Evolutionary conservation across 2,329 filamentous ascomycete species (phyloP).

Genomic region (Sphaerostilbella broomeana): DNA sequence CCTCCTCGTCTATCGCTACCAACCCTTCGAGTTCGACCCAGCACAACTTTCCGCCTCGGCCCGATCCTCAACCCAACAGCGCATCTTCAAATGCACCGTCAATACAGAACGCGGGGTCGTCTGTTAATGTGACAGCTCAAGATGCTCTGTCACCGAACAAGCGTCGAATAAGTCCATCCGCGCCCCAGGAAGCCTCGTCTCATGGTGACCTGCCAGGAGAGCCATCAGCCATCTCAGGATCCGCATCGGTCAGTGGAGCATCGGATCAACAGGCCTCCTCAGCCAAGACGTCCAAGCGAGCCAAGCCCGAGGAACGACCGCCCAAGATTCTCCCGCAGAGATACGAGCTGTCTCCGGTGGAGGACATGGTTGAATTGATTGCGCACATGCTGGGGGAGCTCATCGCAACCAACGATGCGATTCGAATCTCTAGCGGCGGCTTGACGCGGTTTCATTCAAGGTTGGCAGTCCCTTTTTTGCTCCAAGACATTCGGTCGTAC

Average conservation of each 20-base stretch:
- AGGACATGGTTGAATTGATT: conserved; percentile 85
- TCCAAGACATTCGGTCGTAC: conserved; percentile 1
- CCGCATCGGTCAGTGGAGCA: background rate
- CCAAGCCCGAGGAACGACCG: conserved; percentile 42
- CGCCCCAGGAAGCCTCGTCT: conserved; percentile 1
- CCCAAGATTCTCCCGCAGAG: conserved; percentile 58
- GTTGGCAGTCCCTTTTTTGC: conserved; percentile 36
- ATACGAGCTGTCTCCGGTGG: conserved; percentile 76
- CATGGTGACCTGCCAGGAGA: no score
- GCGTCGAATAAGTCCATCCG: conserved; percentile 23
- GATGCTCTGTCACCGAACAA: conserved; percentile 27
- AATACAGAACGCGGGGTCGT: background rate
- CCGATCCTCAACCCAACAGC: background rate
- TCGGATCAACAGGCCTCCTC: conserved; percentile 15
- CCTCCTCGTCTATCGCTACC: conserved; percentile 3
- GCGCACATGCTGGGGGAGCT: conserved; percentile 94
- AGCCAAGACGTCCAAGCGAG: conserved; percentile 43
- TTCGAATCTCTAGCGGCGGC: conserved; percentile 65
- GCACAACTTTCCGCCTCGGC: conserved; percentile 1
- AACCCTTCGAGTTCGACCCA: background rate
- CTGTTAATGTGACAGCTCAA: background rate
- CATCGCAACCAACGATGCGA: conserved; percentile 88
- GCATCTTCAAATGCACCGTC: conserved; percentile 1
- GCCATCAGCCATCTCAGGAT: background rate
- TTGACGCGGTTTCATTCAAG: conserved; percentile 93